These are phyloP conservation scores for Solanum arcanum DNA, from an alignment of 257 asterid genomes.

Conservation along the genomic window DNA sequence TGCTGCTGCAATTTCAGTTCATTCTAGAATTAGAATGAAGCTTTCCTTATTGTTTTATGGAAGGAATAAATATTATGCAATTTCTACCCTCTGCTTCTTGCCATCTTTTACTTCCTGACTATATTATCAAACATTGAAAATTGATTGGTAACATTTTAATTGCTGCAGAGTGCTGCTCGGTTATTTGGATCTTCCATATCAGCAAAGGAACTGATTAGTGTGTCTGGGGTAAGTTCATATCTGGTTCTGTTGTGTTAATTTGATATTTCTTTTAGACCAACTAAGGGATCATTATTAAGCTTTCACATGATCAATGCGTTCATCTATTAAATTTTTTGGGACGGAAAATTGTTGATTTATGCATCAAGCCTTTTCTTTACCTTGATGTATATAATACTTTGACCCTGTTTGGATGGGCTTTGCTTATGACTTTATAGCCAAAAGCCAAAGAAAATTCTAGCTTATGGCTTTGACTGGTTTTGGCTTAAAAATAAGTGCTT, in stretches of 20 bases:
- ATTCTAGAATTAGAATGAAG: not conserved
- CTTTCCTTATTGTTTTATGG: not conserved
- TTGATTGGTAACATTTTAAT: conserved; percentile 1
- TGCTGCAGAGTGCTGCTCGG: conserved; percentile 92
- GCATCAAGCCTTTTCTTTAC: not conserved
- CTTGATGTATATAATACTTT: not conserved
- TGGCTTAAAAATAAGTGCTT: not conserved
- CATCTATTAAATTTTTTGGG: not conserved
- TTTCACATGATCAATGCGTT: not conserved
- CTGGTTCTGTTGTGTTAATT: not conserved
- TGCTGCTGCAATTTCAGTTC: not conserved
- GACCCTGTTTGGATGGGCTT: not conserved
- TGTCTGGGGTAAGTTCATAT: conserved; percentile 72
- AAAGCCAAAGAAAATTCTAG: not conserved
- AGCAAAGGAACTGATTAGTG: conserved; percentile 67
- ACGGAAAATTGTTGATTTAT: not conserved
- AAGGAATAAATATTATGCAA: not conserved
- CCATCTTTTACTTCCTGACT: not conserved
- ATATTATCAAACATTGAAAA: not conserved
- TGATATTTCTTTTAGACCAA: not conserved
- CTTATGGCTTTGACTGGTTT: not conserved
- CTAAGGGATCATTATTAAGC: not conserved
- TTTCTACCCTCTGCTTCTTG: not conserved
- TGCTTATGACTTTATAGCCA: not conserved
- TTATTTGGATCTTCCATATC: conserved; percentile 86